Conservation (phyloP, 1,284 basidiomycete genomes). For the Puccinia brachypodii region DNA sequence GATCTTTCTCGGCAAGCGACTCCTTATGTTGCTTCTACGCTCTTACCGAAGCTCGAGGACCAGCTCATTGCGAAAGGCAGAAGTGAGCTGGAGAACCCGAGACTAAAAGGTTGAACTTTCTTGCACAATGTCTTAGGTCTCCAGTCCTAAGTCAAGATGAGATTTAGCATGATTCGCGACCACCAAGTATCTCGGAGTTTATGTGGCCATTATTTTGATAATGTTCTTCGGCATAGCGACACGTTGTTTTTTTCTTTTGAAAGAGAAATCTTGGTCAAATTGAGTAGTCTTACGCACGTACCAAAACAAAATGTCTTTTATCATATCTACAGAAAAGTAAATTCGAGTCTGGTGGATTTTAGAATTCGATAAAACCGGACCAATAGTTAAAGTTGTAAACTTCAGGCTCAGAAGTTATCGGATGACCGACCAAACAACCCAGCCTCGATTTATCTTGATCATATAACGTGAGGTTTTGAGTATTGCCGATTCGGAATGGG, state of each 20-base stretch:
- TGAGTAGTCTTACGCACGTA: too few relatives aligned
- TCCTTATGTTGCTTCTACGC: neutral
- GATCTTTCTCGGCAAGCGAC: neutral
- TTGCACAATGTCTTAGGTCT: too few relatives aligned
- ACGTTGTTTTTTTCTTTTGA: too few relatives aligned
- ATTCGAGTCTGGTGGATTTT: neutral
- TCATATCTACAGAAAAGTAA: neutral
- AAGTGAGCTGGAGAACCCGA: too few relatives aligned
- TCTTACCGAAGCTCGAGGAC: neutral
- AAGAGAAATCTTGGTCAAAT: too few relatives aligned
- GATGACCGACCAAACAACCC: neutral
- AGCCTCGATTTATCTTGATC: neutral
- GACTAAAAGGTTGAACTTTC: too few relatives aligned
- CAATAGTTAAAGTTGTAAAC: conserved; percentile 47
- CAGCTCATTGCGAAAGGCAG: neutral
- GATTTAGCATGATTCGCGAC: too few relatives aligned
- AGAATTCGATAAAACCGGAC: conserved; percentile 32
- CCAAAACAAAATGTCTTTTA: neutral
- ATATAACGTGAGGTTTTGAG: conserved; percentile 11
- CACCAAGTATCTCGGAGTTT: too few relatives aligned
- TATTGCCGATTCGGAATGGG: conserved; percentile 12
- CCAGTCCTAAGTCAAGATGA: too few relatives aligned
- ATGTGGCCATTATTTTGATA: too few relatives aligned
- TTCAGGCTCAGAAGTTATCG: neutral
- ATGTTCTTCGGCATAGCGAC: too few relatives aligned